A percentile compares a stretch with the other conserved stretches of the same genome.
phyloP scores from a whole-genome alignment of 2,329 filamentous ascomycete species.

The Botryotinia globosa region DNA sequence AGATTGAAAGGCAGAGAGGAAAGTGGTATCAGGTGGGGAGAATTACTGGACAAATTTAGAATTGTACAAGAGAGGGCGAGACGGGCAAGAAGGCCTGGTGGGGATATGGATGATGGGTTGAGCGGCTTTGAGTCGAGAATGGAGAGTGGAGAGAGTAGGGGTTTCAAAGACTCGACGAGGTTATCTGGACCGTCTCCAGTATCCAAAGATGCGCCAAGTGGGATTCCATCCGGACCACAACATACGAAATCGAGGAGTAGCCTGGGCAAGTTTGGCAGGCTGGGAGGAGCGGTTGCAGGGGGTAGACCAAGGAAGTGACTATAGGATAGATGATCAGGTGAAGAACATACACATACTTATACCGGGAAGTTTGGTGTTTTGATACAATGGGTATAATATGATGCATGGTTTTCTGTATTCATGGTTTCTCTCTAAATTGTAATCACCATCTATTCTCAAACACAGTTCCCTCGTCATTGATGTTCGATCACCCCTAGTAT shows the following conservation, averaged over 20 bases:
- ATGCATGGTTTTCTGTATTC: not conserved
- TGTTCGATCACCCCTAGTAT: not conserved
- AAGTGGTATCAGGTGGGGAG: slow-evolving; percentile 81
- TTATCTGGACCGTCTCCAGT: slow-evolving; percentile 43
- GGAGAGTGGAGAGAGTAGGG: slow-evolving; percentile 39
- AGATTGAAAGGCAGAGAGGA: slow-evolving; percentile 78
- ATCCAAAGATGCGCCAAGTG: slow-evolving; percentile 46
- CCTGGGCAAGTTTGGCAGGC: slow-evolving; percentile 65
- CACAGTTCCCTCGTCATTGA: not conserved
- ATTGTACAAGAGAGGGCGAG: slow-evolving; percentile 83
- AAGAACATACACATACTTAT: not conserved
- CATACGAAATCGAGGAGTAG: slow-evolving; percentile 59
- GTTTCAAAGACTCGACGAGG: slow-evolving; percentile 40
- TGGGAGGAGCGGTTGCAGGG: slow-evolving; percentile 67
- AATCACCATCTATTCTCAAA: not conserved
- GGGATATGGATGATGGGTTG: slow-evolving; percentile 48
- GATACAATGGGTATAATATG: not conserved
- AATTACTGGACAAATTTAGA: slow-evolving; percentile 92
- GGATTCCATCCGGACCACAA: slow-evolving; percentile 42
- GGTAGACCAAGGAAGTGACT: slow-evolving; percentile 48
- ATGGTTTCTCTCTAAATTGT: not conserved
- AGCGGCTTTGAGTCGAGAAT: slow-evolving; percentile 46
- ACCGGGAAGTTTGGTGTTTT: not conserved
- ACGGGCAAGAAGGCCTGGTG: slow-evolving; percentile 58
- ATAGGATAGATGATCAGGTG: slow-evolving; percentile 2